Percentiles rank a stretch among this genome's conserved stretches.
Conservation (phyloP, 2,329 filamentous ascomycete species). For the Claviceps capensis region DNA sequence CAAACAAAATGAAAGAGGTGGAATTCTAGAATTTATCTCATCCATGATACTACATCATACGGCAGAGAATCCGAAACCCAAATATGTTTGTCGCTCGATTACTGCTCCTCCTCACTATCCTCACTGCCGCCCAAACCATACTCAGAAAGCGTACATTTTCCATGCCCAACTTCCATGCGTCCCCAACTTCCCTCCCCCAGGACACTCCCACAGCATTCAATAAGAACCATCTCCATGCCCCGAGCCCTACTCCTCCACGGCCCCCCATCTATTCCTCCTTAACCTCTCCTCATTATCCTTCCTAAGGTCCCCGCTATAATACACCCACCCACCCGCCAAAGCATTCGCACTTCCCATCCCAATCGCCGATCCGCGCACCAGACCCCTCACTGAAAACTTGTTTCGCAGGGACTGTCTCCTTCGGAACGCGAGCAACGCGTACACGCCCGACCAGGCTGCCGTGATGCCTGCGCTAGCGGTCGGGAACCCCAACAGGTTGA, state of each 20-base stretch:
- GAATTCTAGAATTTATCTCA: too few species aligned
- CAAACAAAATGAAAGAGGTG: too few species aligned
- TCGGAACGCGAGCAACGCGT: constrained; percentile 40
- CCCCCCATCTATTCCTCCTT: constrained; percentile 38
- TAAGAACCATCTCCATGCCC: neutral
- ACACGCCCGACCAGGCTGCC: constrained; percentile 43
- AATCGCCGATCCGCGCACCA: constrained; percentile 36
- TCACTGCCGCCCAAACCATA: too few species aligned
- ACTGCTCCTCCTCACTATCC: too few species aligned
- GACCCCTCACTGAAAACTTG: constrained; percentile 33
- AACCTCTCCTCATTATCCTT: constrained; percentile 33
- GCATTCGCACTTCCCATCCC: constrained; percentile 35
- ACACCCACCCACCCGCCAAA: constrained; percentile 36
- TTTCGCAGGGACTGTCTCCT: constrained; percentile 25
- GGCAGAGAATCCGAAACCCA: too few species aligned
- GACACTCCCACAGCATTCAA: too few species aligned
- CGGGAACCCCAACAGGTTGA: constrained; percentile 45
- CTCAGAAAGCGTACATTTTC: too few species aligned
- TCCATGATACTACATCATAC: too few species aligned
- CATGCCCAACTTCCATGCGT: too few species aligned
- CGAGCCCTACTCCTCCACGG: constrained; percentile 5
- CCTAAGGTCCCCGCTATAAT: constrained; percentile 35
- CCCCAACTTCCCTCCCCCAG: too few species aligned
- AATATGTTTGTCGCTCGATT: too few species aligned
- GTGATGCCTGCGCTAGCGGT: constrained; percentile 42